A percentile compares a stretch with the other conserved stretches of the same genome.
Evolutionary conservation across 1,139 yeast species (phyloP).

Genomic region (Pichia sp.): DNA sequence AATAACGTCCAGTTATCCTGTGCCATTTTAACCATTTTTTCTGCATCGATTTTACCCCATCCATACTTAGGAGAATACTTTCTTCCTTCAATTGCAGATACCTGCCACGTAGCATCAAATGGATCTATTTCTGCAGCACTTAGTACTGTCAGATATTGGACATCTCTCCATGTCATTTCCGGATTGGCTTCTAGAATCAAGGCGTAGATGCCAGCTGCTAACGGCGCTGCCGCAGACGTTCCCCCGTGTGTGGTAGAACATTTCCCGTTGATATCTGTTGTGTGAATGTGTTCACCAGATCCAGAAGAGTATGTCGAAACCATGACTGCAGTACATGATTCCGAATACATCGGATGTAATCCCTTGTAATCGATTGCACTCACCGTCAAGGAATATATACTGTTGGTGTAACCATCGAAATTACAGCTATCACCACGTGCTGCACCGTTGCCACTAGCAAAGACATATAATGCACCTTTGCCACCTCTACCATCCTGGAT

Average conservation of each 20-base stretch:
- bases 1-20: constrained; percentile 68
- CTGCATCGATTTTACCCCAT: constrained; percentile 89
- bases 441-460: constrained; percentile 97
- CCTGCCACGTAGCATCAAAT: constrained; percentile 69
- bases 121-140: constrained; percentile 69
- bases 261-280: constrained; percentile 74
- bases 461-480: constrained; percentile 86
- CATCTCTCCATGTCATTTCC: constrained; percentile 89
- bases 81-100: constrained; percentile 50
- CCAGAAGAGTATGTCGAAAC: constrained; percentile 96
- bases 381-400: constrained; percentile 91
- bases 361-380: constrained; percentile 90
- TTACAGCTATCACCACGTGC: constrained; percentile 82
- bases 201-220: constrained; percentile 92
- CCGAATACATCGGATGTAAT: constrained; percentile 82
- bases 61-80: constrained; percentile 85
- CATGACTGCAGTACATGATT: constrained; percentile 91
- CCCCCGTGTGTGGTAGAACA: constrained; percentile 88
- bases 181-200: constrained; percentile 80
- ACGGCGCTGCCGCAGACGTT: constrained; percentile 98
- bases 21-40: constrained; percentile 68
- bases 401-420: constrained; percentile 95
- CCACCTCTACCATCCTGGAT: constrained; percentile 77
- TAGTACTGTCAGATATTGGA: constrained; percentile 76
- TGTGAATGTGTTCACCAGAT: constrained; percentile 82